Evolutionary conservation across 129 eudicot genomes (phyloP).

Genomic region (Heracleum sosnowskyi): DNA sequence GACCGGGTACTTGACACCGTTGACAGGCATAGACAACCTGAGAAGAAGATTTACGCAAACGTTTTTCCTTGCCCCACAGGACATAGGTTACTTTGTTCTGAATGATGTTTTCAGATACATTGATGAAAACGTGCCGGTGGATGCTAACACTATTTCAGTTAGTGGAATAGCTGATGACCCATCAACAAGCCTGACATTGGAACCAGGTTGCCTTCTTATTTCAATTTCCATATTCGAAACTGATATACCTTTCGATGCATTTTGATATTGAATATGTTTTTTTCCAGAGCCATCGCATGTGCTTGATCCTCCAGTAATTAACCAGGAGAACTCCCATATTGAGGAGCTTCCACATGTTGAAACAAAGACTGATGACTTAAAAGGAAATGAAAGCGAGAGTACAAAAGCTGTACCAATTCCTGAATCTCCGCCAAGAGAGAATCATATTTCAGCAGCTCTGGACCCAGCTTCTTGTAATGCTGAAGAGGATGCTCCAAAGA

Average conservation of each 20-base stretch:
- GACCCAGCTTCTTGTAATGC: conserved; percentile 35
- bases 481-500: conserved; percentile 60
- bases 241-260: neutral
- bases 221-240: neutral
- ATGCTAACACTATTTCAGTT: conserved; percentile 20
- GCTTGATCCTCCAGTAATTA: conserved; percentile 29
- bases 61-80: conserved; percentile 77
- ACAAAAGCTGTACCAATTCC: conserved; percentile 24
- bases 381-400: conserved; percentile 27
- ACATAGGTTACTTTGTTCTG: conserved; percentile 60
- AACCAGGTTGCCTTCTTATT: conserved; percentile 38
- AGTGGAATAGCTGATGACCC: conserved; percentile 27
- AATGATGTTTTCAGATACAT: conserved; percentile 62
- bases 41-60: conserved; percentile 52
- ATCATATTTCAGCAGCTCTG: conserved; percentile 11
- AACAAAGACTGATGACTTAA: conserved; percentile 22
- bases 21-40: conserved; percentile 39
- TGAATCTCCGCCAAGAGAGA: conserved; percentile 30
- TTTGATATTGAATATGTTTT: conserved; percentile 7
- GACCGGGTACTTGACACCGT: conserved; percentile 54
- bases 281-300: conserved; percentile 36
- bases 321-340: conserved; percentile 22
- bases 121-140: conserved; percentile 33
- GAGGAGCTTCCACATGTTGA: conserved; percentile 31
- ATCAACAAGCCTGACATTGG: conserved; percentile 23